These are phyloP conservation scores for Lyophyllum atratum DNA, from an alignment of 768 basidiomycete genomes.

Conservation along the genomic window DNA sequence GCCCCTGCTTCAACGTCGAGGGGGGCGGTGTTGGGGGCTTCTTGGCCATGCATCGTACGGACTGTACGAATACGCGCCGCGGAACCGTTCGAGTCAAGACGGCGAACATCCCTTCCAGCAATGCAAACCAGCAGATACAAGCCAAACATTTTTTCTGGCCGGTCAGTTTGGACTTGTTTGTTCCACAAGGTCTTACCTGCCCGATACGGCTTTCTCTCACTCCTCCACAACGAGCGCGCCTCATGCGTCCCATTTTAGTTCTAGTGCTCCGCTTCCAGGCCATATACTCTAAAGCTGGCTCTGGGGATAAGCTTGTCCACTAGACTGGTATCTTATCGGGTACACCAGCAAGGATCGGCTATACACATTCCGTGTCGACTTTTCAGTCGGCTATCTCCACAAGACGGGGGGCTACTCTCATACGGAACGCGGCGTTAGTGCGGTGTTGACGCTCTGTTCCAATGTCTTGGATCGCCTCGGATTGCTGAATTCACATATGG, in stretches of 20 bases:
- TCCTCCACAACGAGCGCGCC: background rate
- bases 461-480: background rate
- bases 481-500: background rate
- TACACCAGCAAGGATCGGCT: background rate
- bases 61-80: conserved; percentile 13
- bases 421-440: background rate
- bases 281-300: background rate
- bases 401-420: background rate
- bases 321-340: background rate
- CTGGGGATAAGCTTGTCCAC: no score
- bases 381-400: background rate
- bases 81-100: conserved; percentile 13
- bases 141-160: background rate
- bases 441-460: background rate
- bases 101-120: conserved; percentile 11
- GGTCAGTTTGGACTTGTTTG: background rate
- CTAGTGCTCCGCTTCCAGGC: background rate
- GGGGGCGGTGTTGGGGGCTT: conserved; percentile 1
- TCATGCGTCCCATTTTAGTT: no score
- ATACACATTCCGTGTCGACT: background rate
- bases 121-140: background rate
- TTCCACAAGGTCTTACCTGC: background rate
- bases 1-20: background rate
- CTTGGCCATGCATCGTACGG: conserved; percentile 16
- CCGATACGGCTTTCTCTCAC: background rate